Evolutionary conservation across 805 yeast genomes (phyloP).

Genomic region (Komagataella pastoris): DNA sequence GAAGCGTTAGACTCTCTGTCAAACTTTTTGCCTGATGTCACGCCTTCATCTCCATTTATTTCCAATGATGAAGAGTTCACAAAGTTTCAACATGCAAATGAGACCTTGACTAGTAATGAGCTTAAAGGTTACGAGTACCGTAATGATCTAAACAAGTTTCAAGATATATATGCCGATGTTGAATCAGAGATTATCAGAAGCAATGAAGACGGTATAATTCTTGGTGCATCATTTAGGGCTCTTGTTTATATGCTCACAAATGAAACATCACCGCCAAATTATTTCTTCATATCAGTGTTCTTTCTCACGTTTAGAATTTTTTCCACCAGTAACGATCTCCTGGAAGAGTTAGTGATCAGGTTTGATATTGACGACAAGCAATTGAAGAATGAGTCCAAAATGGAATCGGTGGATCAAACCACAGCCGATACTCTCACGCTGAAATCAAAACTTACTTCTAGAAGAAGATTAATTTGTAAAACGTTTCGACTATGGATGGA

Average conservation of each 20-base stretch:
- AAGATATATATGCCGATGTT: background rate
- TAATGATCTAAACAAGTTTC: background rate
- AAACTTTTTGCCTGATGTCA: slow-evolving; percentile 11
- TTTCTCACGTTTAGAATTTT: slow-evolving; percentile 67
- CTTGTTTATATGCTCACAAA: slow-evolving; percentile 54
- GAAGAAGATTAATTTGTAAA: slow-evolving; percentile 55
- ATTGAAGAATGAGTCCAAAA: slow-evolving; percentile 13
- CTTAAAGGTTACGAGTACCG: background rate
- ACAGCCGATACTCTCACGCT: slow-evolving; percentile 8
- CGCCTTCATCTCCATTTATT: slow-evolving; percentile 15
- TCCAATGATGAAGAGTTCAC: slow-evolving; percentile 10
- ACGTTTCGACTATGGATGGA: slow-evolving; percentile 79
- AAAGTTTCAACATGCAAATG: slow-evolving; percentile 4
- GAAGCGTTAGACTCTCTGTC: slow-evolving; percentile 32
- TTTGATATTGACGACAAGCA: slow-evolving; percentile 37
- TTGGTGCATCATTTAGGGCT: slow-evolving; percentile 65
- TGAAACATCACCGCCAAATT: slow-evolving; percentile 49
- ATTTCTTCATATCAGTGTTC: slow-evolving; percentile 59
- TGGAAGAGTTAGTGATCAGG: slow-evolving; percentile 53
- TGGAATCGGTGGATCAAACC: slow-evolving; percentile 9
- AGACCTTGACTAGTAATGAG: background rate
- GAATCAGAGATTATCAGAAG: background rate
- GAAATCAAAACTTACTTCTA: slow-evolving; percentile 35
- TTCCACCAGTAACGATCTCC: slow-evolving; percentile 49
- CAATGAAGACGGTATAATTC: slow-evolving; percentile 16